A percentile compares a stretch with the other conserved stretches of the same genome.
phyloP scores from a whole-genome alignment of 352 stramenopile species.

The Elongisporangium anandrum region DNA sequence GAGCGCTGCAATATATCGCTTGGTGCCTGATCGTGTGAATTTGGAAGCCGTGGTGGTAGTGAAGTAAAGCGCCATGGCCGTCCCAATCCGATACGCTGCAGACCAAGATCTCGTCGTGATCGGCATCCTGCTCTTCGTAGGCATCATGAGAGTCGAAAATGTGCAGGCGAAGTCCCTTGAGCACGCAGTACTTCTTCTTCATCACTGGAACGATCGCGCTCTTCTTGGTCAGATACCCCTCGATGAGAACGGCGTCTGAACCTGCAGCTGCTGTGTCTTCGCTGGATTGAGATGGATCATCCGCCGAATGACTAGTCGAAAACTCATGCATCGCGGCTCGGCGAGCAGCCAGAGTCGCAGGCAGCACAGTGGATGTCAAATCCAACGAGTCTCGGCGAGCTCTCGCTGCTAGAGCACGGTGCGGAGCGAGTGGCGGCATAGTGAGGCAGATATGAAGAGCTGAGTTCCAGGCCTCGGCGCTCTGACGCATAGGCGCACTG shows the following conservation, averaged over 20 bases:
- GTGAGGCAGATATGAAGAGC: conserved; percentile 68
- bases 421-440: conserved; percentile 71
- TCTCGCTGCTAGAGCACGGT: conserved; percentile 62
- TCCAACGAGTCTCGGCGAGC: conserved; percentile 69
- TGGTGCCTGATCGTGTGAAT: conserved; percentile 52
- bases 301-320: too few species aligned
- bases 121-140: conserved; percentile 15
- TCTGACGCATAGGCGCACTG: conserved; percentile 58
- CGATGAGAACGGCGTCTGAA: conserved; percentile 20
- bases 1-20: conserved; percentile 61
- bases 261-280: neutral
- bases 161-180: conserved; percentile 35
- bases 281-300: too few species aligned
- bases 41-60: conserved; percentile 71
- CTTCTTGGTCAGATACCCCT: conserved; percentile 56
- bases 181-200: conserved; percentile 63
- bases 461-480: conserved; percentile 59
- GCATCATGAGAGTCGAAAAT: conserved; percentile 40
- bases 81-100: conserved; percentile 59
- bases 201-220: conserved; percentile 38
- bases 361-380: conserved; percentile 24
- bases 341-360: too few species aligned
- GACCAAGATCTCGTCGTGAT: conserved; percentile 20
- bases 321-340: too few species aligned
- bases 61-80: conserved; percentile 48